Percentiles rank a stretch among this genome's conserved stretches.
phyloP scores from a whole-genome alignment of 352 stramenopile genomes.

The Phytopythium litorale region DNA sequence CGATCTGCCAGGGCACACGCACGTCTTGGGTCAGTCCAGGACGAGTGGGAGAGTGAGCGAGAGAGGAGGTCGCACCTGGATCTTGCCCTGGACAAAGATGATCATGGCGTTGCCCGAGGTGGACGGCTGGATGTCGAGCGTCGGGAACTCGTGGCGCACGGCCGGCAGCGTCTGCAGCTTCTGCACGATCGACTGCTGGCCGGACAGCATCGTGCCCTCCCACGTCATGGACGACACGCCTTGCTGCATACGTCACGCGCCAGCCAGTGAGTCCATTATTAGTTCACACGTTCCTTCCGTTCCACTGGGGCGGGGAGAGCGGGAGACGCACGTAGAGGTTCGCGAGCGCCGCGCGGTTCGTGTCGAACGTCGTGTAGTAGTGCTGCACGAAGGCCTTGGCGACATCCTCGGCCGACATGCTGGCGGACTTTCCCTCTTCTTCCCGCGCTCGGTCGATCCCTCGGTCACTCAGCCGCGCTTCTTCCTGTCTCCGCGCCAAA shows the following conservation, averaged over 20 bases:
- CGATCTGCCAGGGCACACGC: conserved; percentile 58
- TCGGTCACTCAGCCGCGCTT: no score
- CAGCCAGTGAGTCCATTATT: no score
- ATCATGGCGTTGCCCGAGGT: conserved; percentile 89
- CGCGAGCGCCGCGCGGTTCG: conserved; percentile 64
- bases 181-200: conserved; percentile 84
- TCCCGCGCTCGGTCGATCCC: neutral
- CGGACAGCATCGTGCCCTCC: conserved; percentile 62
- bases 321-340: conserved; percentile 72
- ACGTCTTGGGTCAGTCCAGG: neutral
- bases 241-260: conserved; percentile 33
- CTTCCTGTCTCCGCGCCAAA: conserved; percentile 7
- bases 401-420: conserved; percentile 83
- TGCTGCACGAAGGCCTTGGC: conserved; percentile 84
- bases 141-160: conserved; percentile 82
- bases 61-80: conserved; percentile 32
- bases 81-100: conserved; percentile 94
- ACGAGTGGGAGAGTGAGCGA: neutral
- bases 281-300: neutral
- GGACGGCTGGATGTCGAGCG: conserved; percentile 92
- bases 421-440: conserved; percentile 10
- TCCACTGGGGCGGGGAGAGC: neutral
- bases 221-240: conserved; percentile 74
- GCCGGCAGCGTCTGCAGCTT: conserved; percentile 80
- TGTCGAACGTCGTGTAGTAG: conserved; percentile 87